Evolutionary conservation across 1,284 basidiomycete species (phyloP), one percentile per base, ranked within the genome.

Genomic region (Inonotus obliquus): DNA sequence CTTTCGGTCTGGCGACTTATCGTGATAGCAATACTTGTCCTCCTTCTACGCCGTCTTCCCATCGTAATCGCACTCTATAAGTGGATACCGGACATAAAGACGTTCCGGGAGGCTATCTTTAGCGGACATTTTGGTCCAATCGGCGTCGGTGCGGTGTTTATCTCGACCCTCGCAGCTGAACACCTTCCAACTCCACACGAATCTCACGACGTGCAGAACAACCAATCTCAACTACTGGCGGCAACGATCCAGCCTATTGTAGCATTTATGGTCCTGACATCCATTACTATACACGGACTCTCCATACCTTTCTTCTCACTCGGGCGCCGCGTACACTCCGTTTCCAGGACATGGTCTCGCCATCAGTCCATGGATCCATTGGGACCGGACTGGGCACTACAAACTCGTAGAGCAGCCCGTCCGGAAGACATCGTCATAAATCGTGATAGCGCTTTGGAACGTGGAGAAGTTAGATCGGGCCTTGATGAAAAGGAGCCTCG

Each of bases 71-170:
- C 84, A 0, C 72, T 94, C 49, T 96, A 96, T 77, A 86, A 80
- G 69, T 96, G 88, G 82, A 95, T 97, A 62, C 95, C 95, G 0
- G 94, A 97, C 70, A 84, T 97, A 69, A 96, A 96, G 78, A 96
- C 91, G 0, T 84, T 94, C 67, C 81, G 91, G 27, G 89, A 92
- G 71, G 94, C 94, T 0, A 67, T 93, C 1, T 97, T 97, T 74
- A 87, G 82, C 63, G 96, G 95, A 0, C 94, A 96, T 76, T 96
- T 97, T 71, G 94, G 93, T n/a, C 93, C 94, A 6, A 93, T 96
- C 72, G 92, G 92, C 35, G 86, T 94, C 61, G 91, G 87, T 56
- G 95, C 93, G 19, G 81, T 98, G 61, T 98, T 96, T 77, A 96
- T 97, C 62, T 89, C 91, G 1, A 96, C 94, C 0, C 81, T 95